Evolutionary conservation across 1,139 yeast species (phyloP).

Genomic region (Protomyces inouyei): DNA sequence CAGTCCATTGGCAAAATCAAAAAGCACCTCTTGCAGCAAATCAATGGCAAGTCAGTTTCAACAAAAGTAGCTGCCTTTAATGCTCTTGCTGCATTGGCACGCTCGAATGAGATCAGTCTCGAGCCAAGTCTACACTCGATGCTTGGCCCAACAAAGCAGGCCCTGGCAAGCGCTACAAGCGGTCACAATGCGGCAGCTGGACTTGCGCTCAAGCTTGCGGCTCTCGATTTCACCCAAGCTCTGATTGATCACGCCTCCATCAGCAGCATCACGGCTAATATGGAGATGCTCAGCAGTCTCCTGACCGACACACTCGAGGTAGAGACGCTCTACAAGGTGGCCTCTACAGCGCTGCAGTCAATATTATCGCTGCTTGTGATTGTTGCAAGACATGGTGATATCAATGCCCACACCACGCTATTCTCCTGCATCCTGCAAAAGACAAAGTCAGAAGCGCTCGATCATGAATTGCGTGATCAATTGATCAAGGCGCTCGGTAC

Average conservation of each 20-base stretch:
- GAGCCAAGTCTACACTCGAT: background rate
- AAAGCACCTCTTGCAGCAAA: constrained; percentile 5
- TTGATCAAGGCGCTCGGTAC: constrained; percentile 45
- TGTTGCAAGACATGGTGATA: constrained; percentile 36
- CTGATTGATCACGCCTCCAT: background rate
- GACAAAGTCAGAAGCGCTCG: constrained; percentile 44
- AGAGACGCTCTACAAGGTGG: constrained; percentile 38
- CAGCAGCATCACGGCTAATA: background rate
- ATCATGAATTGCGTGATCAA: constrained; percentile 51
- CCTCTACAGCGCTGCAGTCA: constrained; percentile 48
- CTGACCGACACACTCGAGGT: background rate
- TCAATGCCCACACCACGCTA: constrained; percentile 35
- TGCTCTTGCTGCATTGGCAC: background rate
- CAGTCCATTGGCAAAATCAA: background rate
- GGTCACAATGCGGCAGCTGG: background rate
- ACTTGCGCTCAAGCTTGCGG: constrained; percentile 4
- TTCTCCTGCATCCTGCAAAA: constrained; percentile 40
- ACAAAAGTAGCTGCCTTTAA: constrained; percentile 4
- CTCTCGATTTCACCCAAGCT: constrained; percentile 8
- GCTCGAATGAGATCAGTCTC: background rate
- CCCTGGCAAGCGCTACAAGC: background rate
- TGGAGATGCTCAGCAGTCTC: background rate
- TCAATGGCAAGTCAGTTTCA: constrained; percentile 4
- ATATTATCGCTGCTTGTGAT: constrained; percentile 41
- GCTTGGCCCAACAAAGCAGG: background rate